Evolutionary conservation across 441 rosid species (phyloP), one percentile per base, ranked within the genome.

Genomic region (Melastoma candidum): DNA sequence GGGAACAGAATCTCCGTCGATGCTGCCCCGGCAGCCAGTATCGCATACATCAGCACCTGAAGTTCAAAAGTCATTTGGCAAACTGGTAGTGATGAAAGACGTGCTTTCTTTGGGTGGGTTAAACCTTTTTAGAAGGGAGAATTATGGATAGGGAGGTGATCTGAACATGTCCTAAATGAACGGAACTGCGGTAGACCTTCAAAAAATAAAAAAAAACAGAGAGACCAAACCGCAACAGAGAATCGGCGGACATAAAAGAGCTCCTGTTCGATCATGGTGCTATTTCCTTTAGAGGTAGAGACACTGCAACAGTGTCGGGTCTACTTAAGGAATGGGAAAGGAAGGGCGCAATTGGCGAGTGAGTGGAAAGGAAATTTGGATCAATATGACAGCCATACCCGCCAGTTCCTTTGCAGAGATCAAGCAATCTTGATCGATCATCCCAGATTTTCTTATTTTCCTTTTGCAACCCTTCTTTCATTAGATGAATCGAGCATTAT

Each of bases 211-310:
- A 17, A 1, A 17, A 17, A 17, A 17, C n/a, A n/a, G n/a, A 17
- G 22, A 17, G 6, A 8, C 8, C 8, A 8, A 32, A 32, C 43
- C 43, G 13, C n/a, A 36, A 11, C 51, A 88, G 95, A 55, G 96
- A 88, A 71, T 47, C 71, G 26, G 78, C 71, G 56, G 92, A 81
- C 52, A 87, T 89, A 54, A 72, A 66, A 58, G 92, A 81, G 72
- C 62, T 88, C 46, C 53, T 63, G 68, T 88, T 88, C 60, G 95
- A 88, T 36, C 95, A 88, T 50, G 96, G 95, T 10, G 92, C 96
- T 68, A 92, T 89, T 0, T 88, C 56, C 71, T 85, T 88, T 59
- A 68, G 53, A 47, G 68, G 72, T 26, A 62, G 26, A 49, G 64
- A 52, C 63, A 67, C 74, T 54, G 11, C 67, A 39, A 81, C 81